Base-by-base conservation (phyloP, 2,329 filamentous ascomycete genomes). In the Fusarium kyushuense region DNA sequence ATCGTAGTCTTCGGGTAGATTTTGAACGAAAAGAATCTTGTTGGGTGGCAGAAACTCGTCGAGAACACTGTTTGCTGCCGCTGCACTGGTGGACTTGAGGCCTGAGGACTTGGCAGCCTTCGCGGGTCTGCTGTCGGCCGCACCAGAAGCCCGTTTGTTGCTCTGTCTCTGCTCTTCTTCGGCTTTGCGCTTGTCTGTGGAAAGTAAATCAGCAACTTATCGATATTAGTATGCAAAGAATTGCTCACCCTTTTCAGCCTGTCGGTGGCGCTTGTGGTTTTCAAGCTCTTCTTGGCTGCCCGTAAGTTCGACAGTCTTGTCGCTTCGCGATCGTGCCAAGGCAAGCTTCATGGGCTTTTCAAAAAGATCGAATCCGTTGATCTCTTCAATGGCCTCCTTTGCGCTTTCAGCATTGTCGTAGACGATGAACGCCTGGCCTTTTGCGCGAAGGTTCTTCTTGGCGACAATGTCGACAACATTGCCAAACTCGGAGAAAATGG, bases 41-140 rank as follows among this genome's bases (percentile, higher is more conserved):
- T 98, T 98, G 35, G 96, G 95, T 6, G 95, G 95, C 6, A 98
- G 87, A 79, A 97, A 98, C 81, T 99, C 96, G 86, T 98, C 96
- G n/a, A 94, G 94, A 19, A 98, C 90, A 56, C 94, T 90, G 13
- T 91, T 86, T 5, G 90, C 84, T 2, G 89, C 85, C 16, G 88
- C 84, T 8, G 89, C 86, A 59, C 88, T 89, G 2, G 90, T 91
- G 7, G 92, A 88, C 78, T 96, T 96, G 82, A 95, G 87, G 33
- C 92, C 92, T 1, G 77, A 75, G 6, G 76, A 71, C 40, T 76
- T 77, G n/a, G 87, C 85, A 17, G 90, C 85, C 83, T 95, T 95
- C 55, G 87, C 82, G 0, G 91, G 88, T 48, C 91, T 87, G 27
- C 76, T 80, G 19, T 85, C 81, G 17, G 79, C 76, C 17, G 82